phyloP scores from a whole-genome alignment of 2,329 filamentous ascomycete species.

The Camillea tinctor region DNA sequence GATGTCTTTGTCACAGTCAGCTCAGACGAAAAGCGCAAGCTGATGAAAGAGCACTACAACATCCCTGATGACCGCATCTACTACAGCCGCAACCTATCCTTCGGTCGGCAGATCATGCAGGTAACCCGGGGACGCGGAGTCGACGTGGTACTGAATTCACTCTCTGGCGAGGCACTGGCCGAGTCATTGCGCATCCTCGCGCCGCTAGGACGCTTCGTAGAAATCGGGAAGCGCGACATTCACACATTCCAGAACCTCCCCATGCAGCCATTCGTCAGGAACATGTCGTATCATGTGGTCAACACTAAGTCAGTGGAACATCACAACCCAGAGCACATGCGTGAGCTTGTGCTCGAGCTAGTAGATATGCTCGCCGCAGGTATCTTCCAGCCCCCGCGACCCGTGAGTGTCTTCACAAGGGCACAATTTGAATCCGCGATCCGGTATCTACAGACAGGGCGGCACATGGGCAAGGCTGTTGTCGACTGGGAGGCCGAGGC shows the following conservation, averaged over 20 bases:
- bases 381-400: too few species aligned
- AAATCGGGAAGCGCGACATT: conserved; percentile 22
- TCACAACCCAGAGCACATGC: too few species aligned
- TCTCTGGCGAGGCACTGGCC: conserved; percentile 21
- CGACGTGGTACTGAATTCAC: conserved; percentile 1
- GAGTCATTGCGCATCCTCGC: conserved; percentile 16
- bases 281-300: too few species aligned
- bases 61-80: conserved; percentile 32
- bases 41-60: conserved; percentile 28
- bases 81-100: conserved; percentile 26
- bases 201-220: conserved; percentile 18
- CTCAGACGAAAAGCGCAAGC: conserved; percentile 18
- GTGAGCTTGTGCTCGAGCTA: too few species aligned
- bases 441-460: too few species aligned
- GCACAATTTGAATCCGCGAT: too few species aligned
- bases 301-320: too few species aligned
- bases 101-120: conserved; percentile 26
- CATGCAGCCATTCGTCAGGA: conserved; percentile 22
- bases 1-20: conserved; percentile 23
- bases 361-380: too few species aligned
- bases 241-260: conserved; percentile 14
- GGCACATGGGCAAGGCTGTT: too few species aligned
- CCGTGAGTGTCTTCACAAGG: too few species aligned
- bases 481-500: too few species aligned
- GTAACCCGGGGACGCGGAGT: conserved; percentile 28